Evolutionary conservation across 306 rosid genomes (phyloP), one percentile per base, ranked within the genome.

Genomic region (Medicago lupulina): DNA sequence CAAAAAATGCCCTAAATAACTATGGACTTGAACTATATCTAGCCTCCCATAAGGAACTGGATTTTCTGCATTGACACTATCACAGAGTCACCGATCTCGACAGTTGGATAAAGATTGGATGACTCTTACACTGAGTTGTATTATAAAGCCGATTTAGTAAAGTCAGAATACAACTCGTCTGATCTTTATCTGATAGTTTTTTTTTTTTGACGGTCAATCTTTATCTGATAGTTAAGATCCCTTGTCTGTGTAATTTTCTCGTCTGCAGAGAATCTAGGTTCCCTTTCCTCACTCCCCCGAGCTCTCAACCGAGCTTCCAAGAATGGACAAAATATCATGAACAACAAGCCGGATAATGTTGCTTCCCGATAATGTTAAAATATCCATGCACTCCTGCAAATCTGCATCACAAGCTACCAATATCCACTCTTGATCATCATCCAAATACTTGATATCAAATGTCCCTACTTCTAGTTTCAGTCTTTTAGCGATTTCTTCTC

Each of bases 361-460:
- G 74, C 82, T 67, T 41, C 91, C 87, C 5, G 90, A 86, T 75
- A 94, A 75, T 64, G 66, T 83, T 60, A 85, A 86, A 59, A 91
- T 68, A 18, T 93, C 92, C 76, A 87, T 75, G 82, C 96, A 93
- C 81, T 91, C 98, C 64, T 86, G 96, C 36, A 93, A 77, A 82
- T 93, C 94, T 40, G 91, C 94, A 71, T 89, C 92, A 38, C 97
- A 93, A n/a, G 93, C 90, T 31, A 91, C 81, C 74, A 88, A 81
- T 80, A 91, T 96, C 97, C 94, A 91, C 70, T 91, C 97, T 1
- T 83, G 88, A 83, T 89, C 97, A 73, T 91, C 97, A 41, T 89
- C 97, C 81, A 93, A 68, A 74, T 89, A 89, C 88, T 91, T 89
- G 73, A 93, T 83, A 74, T 91, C 91, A 70, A 88, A 89, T 41